Evolutionary conservation across 2,329 filamentous ascomycete species (phyloP), one percentile per base, ranked within the genome.

Genomic region (Neonectria faginata): DNA sequence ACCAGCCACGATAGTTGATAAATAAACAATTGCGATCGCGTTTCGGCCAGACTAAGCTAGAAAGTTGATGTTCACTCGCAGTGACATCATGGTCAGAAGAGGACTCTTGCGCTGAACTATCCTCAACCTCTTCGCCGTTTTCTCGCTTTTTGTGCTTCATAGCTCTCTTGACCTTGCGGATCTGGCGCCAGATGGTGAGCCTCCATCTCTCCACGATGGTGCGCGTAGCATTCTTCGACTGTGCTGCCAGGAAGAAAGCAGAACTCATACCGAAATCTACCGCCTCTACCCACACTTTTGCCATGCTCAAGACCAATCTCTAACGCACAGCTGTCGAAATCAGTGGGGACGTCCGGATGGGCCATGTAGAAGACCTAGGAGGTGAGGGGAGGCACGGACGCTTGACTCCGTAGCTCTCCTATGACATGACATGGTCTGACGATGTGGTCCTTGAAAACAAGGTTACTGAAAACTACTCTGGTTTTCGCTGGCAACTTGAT

Each of bases 121-220:
- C 39, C 10, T 29, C 29, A 1, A 10, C 29, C 10, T 9, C 29
- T 2, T 29, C 10, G 1, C 8, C 9, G 8, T 29, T 10, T 29
- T 10, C 29, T 2, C 2, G 29, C 29, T 29, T 29, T 9, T 29
- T 29, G 10, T 9, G 29, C 8, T 29, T 29, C 2, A 29, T 29
- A 2, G 29, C 29, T 29, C 29, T 29, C 1, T 29, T 59, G 1
- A 57, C 55, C 14, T 63, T 66, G 12, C 55, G 36, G 27, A 57
- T 56, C 11, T 60, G 42, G 29, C 55, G 56, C 65, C 59, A 66
- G 1, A 65, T 55, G 10, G 59, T 57, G 52, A 55, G 63, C 42
- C 14, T 48, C 25, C 5, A 66, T 31, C 12, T 66, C 63, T 14
- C 16, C 48, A 29, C 39, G 36, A 31, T 57, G 66, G 18, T 66